Conservation (phyloP, 768 basidiomycete species). For the Lactarius sp. region DNA sequence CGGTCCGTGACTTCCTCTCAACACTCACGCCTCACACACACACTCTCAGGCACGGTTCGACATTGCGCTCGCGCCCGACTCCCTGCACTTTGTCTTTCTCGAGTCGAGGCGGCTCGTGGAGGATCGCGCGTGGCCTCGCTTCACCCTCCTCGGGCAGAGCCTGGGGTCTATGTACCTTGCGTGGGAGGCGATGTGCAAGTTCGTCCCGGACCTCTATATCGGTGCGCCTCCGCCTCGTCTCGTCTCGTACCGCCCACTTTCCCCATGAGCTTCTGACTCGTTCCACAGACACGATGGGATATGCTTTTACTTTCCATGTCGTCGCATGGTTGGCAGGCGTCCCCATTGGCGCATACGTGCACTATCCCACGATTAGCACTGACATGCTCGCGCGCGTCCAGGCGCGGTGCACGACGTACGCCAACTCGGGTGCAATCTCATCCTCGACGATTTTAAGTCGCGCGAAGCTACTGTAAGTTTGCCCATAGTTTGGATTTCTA, state of each 20-base stretch:
- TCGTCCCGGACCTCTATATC: slow-evolving; percentile 89
- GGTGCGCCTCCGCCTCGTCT: slow-evolving; percentile 58
- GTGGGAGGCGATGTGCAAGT: slow-evolving; percentile 70
- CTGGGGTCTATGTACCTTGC: slow-evolving; percentile 80
- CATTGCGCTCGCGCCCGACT: slow-evolving; percentile 58
- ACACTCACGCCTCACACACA: neutral
- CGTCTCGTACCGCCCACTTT: neutral
- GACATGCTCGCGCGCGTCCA: slow-evolving; percentile 86
- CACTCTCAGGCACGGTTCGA: slow-evolving; percentile 70
- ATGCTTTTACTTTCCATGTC: slow-evolving; percentile 87
- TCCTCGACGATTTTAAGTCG: slow-evolving; percentile 49
- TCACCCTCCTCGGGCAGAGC: slow-evolving; percentile 91
- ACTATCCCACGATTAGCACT: slow-evolving; percentile 94
- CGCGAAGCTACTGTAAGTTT: slow-evolving; percentile 58
- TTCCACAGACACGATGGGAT: slow-evolving; percentile 89
- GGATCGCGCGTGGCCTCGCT: slow-evolving; percentile 78
- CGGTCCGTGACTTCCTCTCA: neutral
- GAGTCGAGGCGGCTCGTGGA: slow-evolving; percentile 66
- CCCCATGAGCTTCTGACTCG: neutral
- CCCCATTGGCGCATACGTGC: slow-evolving; percentile 86
- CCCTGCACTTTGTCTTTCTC: slow-evolving; percentile 81
- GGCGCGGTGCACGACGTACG: slow-evolving; percentile 52
- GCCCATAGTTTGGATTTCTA: neutral
- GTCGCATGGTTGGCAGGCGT: slow-evolving; percentile 59
- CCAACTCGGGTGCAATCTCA: slow-evolving; percentile 55